A percentile compares a stretch with the other conserved stretches of the same genome.
These are phyloP conservation scores for Kalanchoe fedtschenkoi DNA, from an alignment of 164 flowering plant genomes.

Conservation along the genomic window DNA sequence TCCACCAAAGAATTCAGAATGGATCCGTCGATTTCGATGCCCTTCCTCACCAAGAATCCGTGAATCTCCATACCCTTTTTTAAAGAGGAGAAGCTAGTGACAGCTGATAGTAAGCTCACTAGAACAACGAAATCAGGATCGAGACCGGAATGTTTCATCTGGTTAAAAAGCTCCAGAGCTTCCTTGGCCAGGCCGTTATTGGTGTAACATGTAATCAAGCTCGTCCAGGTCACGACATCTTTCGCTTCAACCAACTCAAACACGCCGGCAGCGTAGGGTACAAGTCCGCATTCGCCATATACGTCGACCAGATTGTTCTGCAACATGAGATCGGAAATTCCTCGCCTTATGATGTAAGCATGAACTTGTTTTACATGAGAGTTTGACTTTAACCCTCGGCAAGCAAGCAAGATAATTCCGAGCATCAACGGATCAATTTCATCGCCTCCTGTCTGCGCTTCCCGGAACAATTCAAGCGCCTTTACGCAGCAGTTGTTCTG, in stretches of 20 bases:
- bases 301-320: constrained; percentile 45
- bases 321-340: constrained; percentile 41
- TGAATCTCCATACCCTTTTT: constrained; percentile 75
- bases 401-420: constrained; percentile 59
- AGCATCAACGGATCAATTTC: constrained; percentile 53
- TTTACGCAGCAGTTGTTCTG: constrained; percentile 31
- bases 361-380: constrained; percentile 49
- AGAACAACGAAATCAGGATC: constrained; percentile 49
- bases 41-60: constrained; percentile 47
- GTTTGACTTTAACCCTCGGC: constrained; percentile 33
- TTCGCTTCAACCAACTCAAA: constrained; percentile 40
- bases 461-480: constrained; percentile 43
- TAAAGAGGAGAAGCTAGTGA: constrained; percentile 48
- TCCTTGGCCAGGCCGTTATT: constrained; percentile 50
- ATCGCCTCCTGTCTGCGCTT: constrained; percentile 31
- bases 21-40: constrained; percentile 35
- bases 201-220: constrained; percentile 49
- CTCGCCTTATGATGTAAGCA: constrained; percentile 34
- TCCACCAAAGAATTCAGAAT: constrained; percentile 55
- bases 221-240: constrained; percentile 81
- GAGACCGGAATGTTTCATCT: constrained; percentile 33
- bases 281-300: constrained; percentile 53
- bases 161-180: constrained; percentile 39
- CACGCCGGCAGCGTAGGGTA: constrained; percentile 36
- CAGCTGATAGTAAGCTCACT: constrained; percentile 49